Base-by-base conservation (phyloP, 257 asterid genomes). In the Avicennia marina region DNA sequence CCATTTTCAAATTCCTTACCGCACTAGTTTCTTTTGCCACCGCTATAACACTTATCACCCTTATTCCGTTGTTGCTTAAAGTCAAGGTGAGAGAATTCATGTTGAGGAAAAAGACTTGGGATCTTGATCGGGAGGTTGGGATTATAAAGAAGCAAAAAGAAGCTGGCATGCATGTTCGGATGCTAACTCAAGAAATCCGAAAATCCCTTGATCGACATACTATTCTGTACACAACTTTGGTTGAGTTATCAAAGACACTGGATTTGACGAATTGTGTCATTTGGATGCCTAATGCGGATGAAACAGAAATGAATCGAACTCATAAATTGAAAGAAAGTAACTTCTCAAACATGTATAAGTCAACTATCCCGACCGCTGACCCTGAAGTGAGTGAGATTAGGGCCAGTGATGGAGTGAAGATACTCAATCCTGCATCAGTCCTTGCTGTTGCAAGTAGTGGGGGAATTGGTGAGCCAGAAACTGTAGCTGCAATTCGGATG, bases 111-210 rank as follows among this genome's bases (percentile, higher is more conserved):
- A 93, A 93, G 83, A 62, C 95, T 4, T 73, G 82, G 81, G 97
- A 93, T 71, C 97, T 93, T 71, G 95, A 74, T 62, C 81, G 81
- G 16, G 87, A 89, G 72, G 97, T 93, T 59, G 91, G 82, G 27
- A 70, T 74, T 21, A 93, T 81, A 58, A 86, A 70, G 78, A 74
- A 61, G 73, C 84, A 82, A 66, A 77, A 69, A 46, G 97, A 93
- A 72, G 94, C 87, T 22, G 90, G 83, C 11, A 61, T 72, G 84
- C 94, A 93, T 39, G 98, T 93, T 10, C 72, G 97, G 27, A 93
- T 93, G 97, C 89, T 93, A 19, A 93, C 97, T 13, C 95, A 76
- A 33, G 98, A 88, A 81, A 89, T 88, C 12, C 81, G 98, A 1
- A 93, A 77, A 73, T 88, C 95, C 18, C 85, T 93, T 49, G 98